A percentile compares a stretch with the other conserved stretches of the same genome.
Evolutionary conservation across 78 protist species (phyloP).

Genomic region (Acrasis kona): DNA sequence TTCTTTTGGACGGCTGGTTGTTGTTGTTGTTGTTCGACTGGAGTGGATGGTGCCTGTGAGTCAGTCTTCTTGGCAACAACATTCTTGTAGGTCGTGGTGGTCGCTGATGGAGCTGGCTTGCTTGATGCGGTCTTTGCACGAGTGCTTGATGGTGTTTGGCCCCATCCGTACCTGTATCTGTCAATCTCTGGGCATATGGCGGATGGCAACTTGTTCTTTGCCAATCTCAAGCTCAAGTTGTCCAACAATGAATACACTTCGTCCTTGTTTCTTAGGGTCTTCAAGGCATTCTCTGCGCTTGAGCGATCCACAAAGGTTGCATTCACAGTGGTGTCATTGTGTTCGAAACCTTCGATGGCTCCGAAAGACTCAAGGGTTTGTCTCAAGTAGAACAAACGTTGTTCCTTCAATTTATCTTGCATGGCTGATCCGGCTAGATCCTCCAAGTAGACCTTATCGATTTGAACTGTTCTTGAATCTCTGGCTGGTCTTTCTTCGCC

Average conservation of each 20-base stretch:
- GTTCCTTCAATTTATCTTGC: no score
- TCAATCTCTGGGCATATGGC: neutral
- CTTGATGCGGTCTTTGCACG: no score
- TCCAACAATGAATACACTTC: neutral
- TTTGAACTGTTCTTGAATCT: neutral
- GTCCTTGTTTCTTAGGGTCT: neutral
- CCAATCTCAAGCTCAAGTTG: neutral
- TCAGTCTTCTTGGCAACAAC: neutral
- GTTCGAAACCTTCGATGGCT: neutral
- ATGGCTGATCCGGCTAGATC: no score
- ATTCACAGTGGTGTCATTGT: neutral
- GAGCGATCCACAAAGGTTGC: neutral
- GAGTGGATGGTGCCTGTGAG: neutral
- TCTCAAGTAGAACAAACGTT: neutral
- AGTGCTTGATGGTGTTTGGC: no score
- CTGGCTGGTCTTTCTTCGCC: neutral
- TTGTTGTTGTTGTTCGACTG: neutral
- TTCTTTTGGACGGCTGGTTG: neutral
- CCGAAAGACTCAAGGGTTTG: neutral
- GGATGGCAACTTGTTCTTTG: neutral
- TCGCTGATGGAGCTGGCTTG: neutral
- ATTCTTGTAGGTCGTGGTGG: neutral
- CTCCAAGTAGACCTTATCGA: no score
- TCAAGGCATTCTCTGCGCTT: neutral
- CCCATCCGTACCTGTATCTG: neutral